Evolutionary conservation across 2,329 filamentous ascomycete species (phyloP).

Genomic region (Fusarium dimerum): DNA sequence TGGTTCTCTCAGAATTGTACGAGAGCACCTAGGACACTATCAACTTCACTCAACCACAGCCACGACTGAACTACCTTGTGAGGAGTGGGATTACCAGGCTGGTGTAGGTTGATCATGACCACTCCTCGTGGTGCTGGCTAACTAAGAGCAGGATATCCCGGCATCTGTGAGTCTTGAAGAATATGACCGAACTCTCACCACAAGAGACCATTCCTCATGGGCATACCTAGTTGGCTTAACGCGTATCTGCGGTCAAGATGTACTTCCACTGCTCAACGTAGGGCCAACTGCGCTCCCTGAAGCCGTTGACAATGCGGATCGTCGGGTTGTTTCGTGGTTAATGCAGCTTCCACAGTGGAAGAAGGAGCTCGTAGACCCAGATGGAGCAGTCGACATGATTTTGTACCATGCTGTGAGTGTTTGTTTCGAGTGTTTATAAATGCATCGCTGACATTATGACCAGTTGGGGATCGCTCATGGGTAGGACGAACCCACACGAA

Average conservation of each 20-base stretch:
- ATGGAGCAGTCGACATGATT: constrained; percentile 23
- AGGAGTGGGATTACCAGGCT: constrained; percentile 25
- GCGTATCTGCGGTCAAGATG: constrained; percentile 19
- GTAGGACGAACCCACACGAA: constrained; percentile 8
- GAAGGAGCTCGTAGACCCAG: constrained; percentile 12
- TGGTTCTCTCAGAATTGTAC: constrained; percentile 19
- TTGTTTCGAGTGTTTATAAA: background rate
- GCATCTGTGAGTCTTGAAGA: constrained; percentile 14
- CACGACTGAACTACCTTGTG: constrained; percentile 25
- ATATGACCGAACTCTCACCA: constrained; percentile 5
- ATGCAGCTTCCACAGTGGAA: constrained; percentile 14
- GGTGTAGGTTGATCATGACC: constrained; percentile 9
- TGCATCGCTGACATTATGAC: constrained; percentile 7
- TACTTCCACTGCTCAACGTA: constrained; percentile 15
- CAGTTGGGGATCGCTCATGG: constrained; percentile 24
- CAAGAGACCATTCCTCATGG: constrained; percentile 22
- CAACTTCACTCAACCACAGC: constrained; percentile 5
- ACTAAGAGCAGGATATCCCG: constrained; percentile 19
- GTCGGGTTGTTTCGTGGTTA: constrained; percentile 20
- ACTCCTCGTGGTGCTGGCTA: background rate
- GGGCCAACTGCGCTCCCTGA: background rate
- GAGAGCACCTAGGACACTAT: constrained; percentile 9
- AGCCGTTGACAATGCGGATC: constrained; percentile 16
- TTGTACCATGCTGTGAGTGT: constrained; percentile 26
- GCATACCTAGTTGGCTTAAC: constrained; percentile 21